These are phyloP conservation scores for Aspergillus alliaceus DNA, from an alignment of 2,329 filamentous ascomycete species.

Conservation along the genomic window DNA sequence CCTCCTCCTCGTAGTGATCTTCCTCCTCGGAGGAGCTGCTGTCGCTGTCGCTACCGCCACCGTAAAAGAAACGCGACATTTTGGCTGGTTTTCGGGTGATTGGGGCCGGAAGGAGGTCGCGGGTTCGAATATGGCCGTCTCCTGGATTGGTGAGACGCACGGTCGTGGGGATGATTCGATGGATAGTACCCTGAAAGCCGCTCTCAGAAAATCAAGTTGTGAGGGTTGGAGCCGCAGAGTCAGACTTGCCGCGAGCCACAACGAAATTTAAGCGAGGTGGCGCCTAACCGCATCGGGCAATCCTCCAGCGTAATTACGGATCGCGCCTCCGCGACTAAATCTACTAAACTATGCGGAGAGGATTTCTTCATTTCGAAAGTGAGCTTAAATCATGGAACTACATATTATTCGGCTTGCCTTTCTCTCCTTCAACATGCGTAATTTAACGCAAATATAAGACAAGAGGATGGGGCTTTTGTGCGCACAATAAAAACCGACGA, in stretches of 20 bases:
- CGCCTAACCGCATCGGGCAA: constrained; percentile 37
- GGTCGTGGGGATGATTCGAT: constrained; percentile 4
- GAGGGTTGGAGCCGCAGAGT: constrained; percentile 29
- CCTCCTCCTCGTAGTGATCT: constrained; percentile 79
- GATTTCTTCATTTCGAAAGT: neutral
- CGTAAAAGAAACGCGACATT: constrained; percentile 98
- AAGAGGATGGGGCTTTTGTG: neutral
- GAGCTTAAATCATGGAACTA: neutral
- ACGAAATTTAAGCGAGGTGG: constrained; percentile 48
- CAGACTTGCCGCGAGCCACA: constrained; percentile 35
- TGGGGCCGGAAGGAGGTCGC: constrained; percentile 20
- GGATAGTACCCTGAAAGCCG: constrained; percentile 7
- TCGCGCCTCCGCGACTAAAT: constrained; percentile 4
- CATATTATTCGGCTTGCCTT: neutral
- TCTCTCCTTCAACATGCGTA: neutral
- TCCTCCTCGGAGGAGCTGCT: constrained; percentile 92
- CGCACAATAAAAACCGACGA: neutral
- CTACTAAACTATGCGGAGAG: constrained; percentile 1
- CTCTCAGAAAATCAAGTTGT: constrained; percentile 26
- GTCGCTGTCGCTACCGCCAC: constrained; percentile 93
- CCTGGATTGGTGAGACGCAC: constrained; percentile 18
- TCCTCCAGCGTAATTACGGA: constrained; percentile 9
- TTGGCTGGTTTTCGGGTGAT: constrained; percentile 41
- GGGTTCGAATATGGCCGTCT: constrained; percentile 25
- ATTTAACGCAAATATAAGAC: neutral